Evolutionary conservation across 306 rosid genomes (phyloP), one percentile per base, ranked within the genome.

Genomic region (Amphicarpaea edgeworthii): DNA sequence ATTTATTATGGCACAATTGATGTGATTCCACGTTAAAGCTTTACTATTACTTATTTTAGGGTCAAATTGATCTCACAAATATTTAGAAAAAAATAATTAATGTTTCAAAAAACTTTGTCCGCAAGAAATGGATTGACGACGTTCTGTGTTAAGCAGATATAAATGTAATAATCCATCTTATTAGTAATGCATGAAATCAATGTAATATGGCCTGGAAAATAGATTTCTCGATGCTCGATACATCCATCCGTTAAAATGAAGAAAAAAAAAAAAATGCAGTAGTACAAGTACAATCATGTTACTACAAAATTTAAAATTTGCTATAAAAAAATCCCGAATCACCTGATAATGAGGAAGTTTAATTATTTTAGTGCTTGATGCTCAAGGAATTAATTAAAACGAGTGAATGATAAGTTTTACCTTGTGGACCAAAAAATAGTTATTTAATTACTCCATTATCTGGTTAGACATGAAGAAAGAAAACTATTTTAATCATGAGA

Each of bases 341-440:
- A 8, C 7, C 7, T n/a, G 2, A 15, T 30, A n/a, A 61, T 60
- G 23, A 1, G 1, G 24, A 32, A 61, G 7, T 7, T 17, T 7
- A 62, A 16, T 63, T n/a, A 38, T 11, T 34, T 1, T 17, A 11
- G 28, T 63, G 9, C 16, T 37, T 63, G 28, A 38, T 17, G 69
- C 26, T 5, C 49, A 17, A 63, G 28, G 28, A 62, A 17, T 37
- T 62, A 37, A 24, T 67, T 45, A 67, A 67, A 24, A 67, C 40
- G 12, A 67, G 34, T 61, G 42, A 26, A n/a, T n/a, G 24, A 1
- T 61, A 16, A 32, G 42, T 61, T 61, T 34, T 8, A 61, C 34
- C 70, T 70, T 11, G n/a, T 51, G 20, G 28, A 32, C 3, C 47
- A 21, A 14, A 65, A 43, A 67, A 17, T 66, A 21, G 19, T 14